A percentile compares a stretch with the other conserved stretches of the same genome.
These are phyloP conservation scores for Euphorbia celastroides DNA, from an alignment of 441 rosid genomes.

Conservation along the genomic window DNA sequence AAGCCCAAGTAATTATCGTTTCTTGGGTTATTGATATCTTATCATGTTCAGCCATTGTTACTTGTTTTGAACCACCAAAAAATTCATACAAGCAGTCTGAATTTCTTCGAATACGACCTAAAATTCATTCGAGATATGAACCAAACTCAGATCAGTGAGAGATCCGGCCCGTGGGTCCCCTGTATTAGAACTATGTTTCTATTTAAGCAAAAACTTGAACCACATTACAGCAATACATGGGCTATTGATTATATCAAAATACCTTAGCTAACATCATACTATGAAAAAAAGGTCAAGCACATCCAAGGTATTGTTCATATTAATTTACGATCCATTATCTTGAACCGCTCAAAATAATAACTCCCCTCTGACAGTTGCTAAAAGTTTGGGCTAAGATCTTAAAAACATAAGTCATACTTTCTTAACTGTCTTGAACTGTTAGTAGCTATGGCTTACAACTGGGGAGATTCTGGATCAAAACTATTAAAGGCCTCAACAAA, in stretches of 20 bases:
- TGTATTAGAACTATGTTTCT: no score
- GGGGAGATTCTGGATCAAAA: not conserved
- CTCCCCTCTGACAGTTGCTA: not conserved
- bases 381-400: not conserved
- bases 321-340: not conserved
- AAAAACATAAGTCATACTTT: not conserved
- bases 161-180: no score
- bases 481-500: not conserved
- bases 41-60: no score
- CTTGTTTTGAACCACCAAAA: no score
- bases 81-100: no score
- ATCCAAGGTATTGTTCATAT: not conserved
- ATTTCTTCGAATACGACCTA: no score
- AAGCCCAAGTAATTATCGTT: no score
- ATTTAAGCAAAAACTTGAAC: not conserved
- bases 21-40: no score
- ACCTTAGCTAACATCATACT: not conserved
- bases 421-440: not conserved
- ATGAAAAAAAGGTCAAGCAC: not conserved
- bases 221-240: not conserved
- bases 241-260: not conserved
- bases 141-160: no score
- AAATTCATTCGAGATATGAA: no score
- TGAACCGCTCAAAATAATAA: not conserved
- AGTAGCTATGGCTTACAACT: not conserved